Percentiles rank a stretch among this genome's conserved stretches.
phyloP scores from a whole-genome alignment of 129 eudicot species.

The Apium graveolens region DNA sequence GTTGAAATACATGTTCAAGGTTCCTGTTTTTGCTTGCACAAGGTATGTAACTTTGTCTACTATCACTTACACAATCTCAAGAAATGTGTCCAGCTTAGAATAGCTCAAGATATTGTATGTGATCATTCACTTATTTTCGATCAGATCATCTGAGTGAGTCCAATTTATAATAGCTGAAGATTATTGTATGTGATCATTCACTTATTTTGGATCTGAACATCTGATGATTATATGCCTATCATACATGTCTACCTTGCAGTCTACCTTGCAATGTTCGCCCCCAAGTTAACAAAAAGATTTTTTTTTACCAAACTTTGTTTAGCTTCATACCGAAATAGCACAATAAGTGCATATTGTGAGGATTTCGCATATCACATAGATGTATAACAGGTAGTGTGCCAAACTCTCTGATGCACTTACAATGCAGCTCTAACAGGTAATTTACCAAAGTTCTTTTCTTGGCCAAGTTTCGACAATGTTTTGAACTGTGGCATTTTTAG shows the following conservation, averaged over 20 bases:
- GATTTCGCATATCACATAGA: neutral
- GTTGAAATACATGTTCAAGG: slow-evolving; percentile 53
- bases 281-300: no score
- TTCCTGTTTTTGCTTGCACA: slow-evolving; percentile 53
- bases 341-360: neutral
- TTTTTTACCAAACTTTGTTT: no score
- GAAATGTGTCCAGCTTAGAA: neutral
- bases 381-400: neutral
- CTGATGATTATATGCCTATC: neutral
- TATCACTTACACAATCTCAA: neutral
- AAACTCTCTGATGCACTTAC: neutral
- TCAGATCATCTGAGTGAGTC: neutral
- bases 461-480: no score
- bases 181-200: neutral
- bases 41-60: slow-evolving; percentile 24
- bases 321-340: no score
- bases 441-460: no score
- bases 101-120: neutral
- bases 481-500: neutral
- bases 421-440: no score
- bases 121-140: neutral
- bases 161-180: neutral
- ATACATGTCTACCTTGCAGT: neutral
- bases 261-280: neutral
- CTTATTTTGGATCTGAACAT: neutral